Evolutionary conservation across 2,329 filamentous ascomycete genomes (phyloP), one percentile per base, ranked within the genome.

Genomic region (Epichloe festucae): DNA sequence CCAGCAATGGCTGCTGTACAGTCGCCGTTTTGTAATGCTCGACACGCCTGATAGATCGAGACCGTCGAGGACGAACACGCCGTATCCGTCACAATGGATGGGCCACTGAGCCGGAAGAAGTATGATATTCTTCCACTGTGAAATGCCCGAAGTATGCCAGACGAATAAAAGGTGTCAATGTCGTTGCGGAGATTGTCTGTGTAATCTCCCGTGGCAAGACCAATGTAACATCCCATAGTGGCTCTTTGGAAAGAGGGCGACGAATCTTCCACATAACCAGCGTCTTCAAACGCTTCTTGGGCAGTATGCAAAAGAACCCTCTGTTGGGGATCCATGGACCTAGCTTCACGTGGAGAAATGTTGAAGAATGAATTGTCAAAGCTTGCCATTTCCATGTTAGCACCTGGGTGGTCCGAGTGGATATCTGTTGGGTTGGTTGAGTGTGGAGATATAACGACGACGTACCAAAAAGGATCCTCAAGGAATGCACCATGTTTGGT

Each of bases 341-440:
- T 74, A 27, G 82, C 82, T 64, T 85, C 82, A 54, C 79, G 76
- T 5, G 82, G 81, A 50, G 81, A 84, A 76, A 85, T 84, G 64
- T 82, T 83, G 75, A 85, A 85, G 69, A 85, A 85, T 1, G 76
- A 71, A 27, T 79, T 76, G 56, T 85, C 82, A 59, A 85, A 31
- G 27, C 27, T 31, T 31, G 8, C 7, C 27, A 31, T 31, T 8
- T 31, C 27, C 1, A 31, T 31, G 8, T 31, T 31, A 31, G 27
- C 8, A 31, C 8, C 8, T 4, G 8, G 27, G 27, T 23, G 27
- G 27, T 8, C 8, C 7, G 7, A 27, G 23, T 27, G 6, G 2
- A 27, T 27, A 27, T 17, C 1, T 17, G 3, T 27, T 27, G 23
- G 0, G 23, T 27, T 19, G 19, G 19, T 19, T 10, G 27, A 31